Base-by-base conservation (phyloP, 345 rosid species). In the Euphorbia peplus region DNA sequence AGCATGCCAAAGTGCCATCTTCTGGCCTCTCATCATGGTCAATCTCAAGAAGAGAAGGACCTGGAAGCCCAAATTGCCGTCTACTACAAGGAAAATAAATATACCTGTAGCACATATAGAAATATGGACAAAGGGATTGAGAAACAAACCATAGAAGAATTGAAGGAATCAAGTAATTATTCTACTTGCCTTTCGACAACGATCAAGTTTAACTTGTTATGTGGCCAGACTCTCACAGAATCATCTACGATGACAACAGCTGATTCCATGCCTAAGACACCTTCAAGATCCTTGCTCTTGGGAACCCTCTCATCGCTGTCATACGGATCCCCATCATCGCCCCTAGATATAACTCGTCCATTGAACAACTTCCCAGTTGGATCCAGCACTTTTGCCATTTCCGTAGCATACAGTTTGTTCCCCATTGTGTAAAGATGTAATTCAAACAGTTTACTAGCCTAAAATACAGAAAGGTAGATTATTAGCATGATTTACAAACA, bases 341-440 rank as follows among this genome's bases (percentile, higher is more conserved):
- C 99, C 80, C 88, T 90, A 5, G 99, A 95, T 68, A 95, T 86
- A 70, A 95, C 99, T 70, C 99, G 88, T 48, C 99, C 99, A 68
- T 85, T 81, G 83, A 95, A 95, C 77, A 95, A 73, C 61, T 75
- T 81, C 66, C 99, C 98, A 54, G 78, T 82, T 9, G 99, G 93
- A 76, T 95, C 99, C 60, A 95, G 98, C 80, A 95, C 84, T 79
- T 90, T 95, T 63, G 99, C 99, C 98, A 95, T 95, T 88, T 95
- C 98, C 13, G 99, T 90, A 52, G 99, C 99, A 79, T 95, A 95
- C 21, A 92, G 79, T 82, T 87, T 95, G 93, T 95, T 95, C 11
- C 99, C 99, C 99, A 95, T 95, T 10, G 99, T 95, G 75, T 90
- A 95, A 78, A 95, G 95, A 84, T 95, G 99, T 75, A 95, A 81